Conservation (phyloP, 805 yeast species). For the Pichia rugopelliculosa region DNA sequence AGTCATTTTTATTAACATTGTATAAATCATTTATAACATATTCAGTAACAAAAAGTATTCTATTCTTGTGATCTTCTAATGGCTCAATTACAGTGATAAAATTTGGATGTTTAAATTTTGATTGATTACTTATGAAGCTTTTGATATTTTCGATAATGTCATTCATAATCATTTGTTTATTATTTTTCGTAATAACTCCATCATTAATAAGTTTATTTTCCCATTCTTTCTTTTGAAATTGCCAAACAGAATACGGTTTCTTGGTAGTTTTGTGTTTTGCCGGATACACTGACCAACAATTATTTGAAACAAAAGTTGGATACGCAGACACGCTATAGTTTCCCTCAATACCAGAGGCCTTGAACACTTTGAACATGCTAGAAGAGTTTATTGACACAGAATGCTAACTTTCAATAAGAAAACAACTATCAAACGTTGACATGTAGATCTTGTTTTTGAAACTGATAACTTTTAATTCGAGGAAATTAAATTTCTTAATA, state of each 20-base stretch:
- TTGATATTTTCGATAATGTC: constrained; percentile 62
- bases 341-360: constrained; percentile 55
- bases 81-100: constrained; percentile 80
- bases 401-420: not conserved
- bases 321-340: constrained; percentile 62
- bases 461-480: not conserved
- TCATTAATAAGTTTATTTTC: constrained; percentile 47
- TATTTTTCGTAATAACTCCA: constrained; percentile 42
- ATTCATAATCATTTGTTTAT: constrained; percentile 41
- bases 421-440: not conserved
- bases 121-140: constrained; percentile 60
- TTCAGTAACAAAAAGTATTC: constrained; percentile 80
- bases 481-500: no score
- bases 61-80: constrained; percentile 73
- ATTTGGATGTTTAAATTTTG: constrained; percentile 86
- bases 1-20: constrained; percentile 33
- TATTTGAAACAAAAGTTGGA: constrained; percentile 58
- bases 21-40: constrained; percentile 40
- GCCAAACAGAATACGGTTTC: constrained; percentile 70
- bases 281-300: constrained; percentile 79
- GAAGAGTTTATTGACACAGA: not conserved
- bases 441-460: not conserved
- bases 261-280: constrained; percentile 66
- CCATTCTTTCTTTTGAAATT: constrained; percentile 73
- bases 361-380: constrained; percentile 45